Evolutionary conservation across 768 basidiomycete species (phyloP), one percentile per base, ranked within the genome.

Genomic region (Hirschioporus abietinus): DNA sequence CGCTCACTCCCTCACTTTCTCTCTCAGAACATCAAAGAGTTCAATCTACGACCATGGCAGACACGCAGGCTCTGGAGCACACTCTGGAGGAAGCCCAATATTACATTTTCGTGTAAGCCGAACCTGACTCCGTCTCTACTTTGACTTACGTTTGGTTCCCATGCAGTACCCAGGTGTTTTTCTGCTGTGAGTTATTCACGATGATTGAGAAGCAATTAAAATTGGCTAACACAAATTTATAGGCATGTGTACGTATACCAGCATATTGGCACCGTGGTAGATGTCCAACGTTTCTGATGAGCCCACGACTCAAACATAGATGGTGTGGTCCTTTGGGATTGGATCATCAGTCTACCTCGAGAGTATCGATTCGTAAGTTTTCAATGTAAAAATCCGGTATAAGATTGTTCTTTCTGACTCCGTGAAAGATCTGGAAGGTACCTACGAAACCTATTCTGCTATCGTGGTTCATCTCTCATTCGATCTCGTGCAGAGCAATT

Each of bases 261-360:
- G 58, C 20, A 30, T 64, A 30, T 3, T 30, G 30, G 30, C 2
- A 8, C 30, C 30, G 8, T 30, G 30, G 30, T 3, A 30, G 30
- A 30, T 8, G 30, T 8, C 8, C 4, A 30, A 30, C 4, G 30
- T 30, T 2, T 30, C 30, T 30, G 30, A 30, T 8, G 30, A 2
- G 30, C 30, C 30, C 30, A 30, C 30, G 30, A 30, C 30, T 8
- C 8, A 8, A 8, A 12, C 12, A 20, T 15, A 92, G 91, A 93
- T 76, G 88, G 91, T 66, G 87, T 93, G 63, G 87, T 91, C 68
- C 76, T 92, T 64, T 93, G 91, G 91, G 91, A 93, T 80, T 93
- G 91, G 91, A 80, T 90, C 74, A 87, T 90, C 73, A 89, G 88
- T 75, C 76, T 92, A 67, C 86, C 88, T 58, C 82, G 89, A 78